Base-by-base conservation (phyloP, 768 basidiomycete genomes). In the Russula emetica region DNA sequence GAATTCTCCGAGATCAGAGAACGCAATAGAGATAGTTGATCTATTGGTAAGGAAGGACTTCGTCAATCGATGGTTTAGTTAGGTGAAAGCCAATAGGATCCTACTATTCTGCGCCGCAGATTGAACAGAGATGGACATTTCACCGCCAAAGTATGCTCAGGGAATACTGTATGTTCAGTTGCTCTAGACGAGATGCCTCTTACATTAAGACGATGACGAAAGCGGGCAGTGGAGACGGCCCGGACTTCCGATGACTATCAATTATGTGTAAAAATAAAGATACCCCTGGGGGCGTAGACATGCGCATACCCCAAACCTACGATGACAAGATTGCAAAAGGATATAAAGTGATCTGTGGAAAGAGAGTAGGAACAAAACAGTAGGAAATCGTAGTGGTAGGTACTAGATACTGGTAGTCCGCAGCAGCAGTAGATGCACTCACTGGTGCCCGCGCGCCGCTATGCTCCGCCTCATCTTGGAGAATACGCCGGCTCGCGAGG, bases 21-120 rank as follows among this genome's bases (percentile, higher is more conserved):
- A 54, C 84, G 83, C 47, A 92, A 78, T n/a, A 92, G 76, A 44
- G 84, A 81, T 42, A 84, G 75, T 74, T 93, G 91, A 69, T 84
- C 91, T 91, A 69, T 1, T 22, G 16, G 16, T 36, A 22, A 28
- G 42, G n/a, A 22, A 28, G 42, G n/a, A 45, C n/a, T 30, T 22
- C 53, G 22, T 47, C 20, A 53, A 24, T 4, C 22, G 36, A 49
- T 36, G 10, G 47, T 54, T 26, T 45, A 40, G 9, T 18, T 11
- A 36, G 14, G 26, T 22, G 22, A 16, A n/a, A 3, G 14, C 8
- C 22, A 9, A 59, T 55, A 54, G 55, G 28, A 49, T 66, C 70
- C 34, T 57, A 87, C 89, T 82, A 60, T 87, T 90, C 71, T 86
- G 84, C 9, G 87, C 86, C 2, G 89, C 90, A 36, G 77, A 76